These are phyloP conservation scores for Tephrocybe rancida DNA, from an alignment of 768 basidiomycete species.

Conservation along the genomic window DNA sequence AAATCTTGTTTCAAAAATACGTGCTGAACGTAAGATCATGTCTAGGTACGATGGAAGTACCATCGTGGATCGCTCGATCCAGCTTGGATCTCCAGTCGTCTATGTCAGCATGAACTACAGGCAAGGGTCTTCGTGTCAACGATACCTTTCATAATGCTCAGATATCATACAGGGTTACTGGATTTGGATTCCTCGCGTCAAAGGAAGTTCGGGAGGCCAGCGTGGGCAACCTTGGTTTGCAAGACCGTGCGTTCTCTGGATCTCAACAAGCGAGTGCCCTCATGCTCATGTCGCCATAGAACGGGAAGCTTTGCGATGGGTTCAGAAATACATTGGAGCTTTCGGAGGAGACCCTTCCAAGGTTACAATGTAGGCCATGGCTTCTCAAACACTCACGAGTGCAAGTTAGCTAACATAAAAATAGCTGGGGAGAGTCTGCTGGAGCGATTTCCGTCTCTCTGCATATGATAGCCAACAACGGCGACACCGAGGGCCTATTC, in stretches of 20 bases:
- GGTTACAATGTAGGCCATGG: conserved; percentile 40
- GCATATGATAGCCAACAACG: conserved; percentile 50
- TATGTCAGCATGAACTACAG: conserved; percentile 59
- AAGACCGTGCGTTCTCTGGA: conserved; percentile 46
- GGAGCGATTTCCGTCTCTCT: conserved; percentile 55
- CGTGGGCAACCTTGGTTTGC: conserved; percentile 59
- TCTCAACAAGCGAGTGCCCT: neutral
- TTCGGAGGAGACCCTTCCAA: conserved; percentile 63
- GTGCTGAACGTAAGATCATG: neutral
- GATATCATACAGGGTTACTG: conserved; percentile 10
- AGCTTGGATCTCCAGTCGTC: conserved; percentile 44
- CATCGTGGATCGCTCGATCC: conserved; percentile 44
- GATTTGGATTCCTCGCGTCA: conserved; percentile 47
- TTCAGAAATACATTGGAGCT: conserved; percentile 55
- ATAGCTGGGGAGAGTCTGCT: conserved; percentile 56
- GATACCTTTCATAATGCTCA: neutral
- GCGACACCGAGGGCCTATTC: conserved; percentile 47
- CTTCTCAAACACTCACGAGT: neutral
- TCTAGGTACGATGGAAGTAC: conserved; percentile 41
- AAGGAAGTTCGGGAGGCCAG: conserved; percentile 45
- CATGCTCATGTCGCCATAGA: neutral
- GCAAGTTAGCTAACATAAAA: neutral
- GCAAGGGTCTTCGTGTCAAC: conserved; percentile 15
- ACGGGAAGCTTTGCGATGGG: conserved; percentile 48
- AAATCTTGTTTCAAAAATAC: conserved; percentile 16